Conservation (phyloP, 768 basidiomycete species). For the Suillus fuscotomentosus region DNA sequence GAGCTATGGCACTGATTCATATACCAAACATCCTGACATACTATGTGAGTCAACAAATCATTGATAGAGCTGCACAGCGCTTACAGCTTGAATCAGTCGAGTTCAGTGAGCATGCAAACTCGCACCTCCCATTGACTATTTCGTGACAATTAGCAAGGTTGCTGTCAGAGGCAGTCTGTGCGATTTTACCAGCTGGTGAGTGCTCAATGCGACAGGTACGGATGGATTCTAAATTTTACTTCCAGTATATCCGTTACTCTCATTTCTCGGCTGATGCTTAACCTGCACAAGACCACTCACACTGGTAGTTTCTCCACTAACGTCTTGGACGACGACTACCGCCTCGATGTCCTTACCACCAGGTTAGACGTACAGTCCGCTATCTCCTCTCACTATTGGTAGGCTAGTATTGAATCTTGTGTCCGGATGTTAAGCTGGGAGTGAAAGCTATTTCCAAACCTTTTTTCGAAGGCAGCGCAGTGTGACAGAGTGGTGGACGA, state of each 20-base stretch:
- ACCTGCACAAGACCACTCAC: background rate
- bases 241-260: background rate
- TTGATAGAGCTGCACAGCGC: background rate
- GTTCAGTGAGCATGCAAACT: constrained; percentile 5
- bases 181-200: background rate
- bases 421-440: background rate
- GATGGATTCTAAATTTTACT: background rate
- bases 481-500: background rate
- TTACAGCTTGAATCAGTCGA: background rate
- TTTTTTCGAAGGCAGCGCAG: background rate
- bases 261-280: background rate
- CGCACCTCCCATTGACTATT: background rate
- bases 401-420: background rate
- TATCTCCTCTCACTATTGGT: background rate
- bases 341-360: background rate
- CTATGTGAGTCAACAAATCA: constrained; percentile 26
- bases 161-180: background rate
- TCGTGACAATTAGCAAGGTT: background rate
- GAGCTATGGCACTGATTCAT: constrained; percentile 52
- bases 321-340: background rate
- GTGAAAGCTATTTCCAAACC: background rate
- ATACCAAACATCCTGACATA: constrained; percentile 45
- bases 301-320: background rate
- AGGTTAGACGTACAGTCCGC: background rate
- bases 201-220: background rate